These are phyloP conservation scores for Irpex sp. DNA, from an alignment of 1,284 basidiomycete genomes.

Conservation along the genomic window DNA sequence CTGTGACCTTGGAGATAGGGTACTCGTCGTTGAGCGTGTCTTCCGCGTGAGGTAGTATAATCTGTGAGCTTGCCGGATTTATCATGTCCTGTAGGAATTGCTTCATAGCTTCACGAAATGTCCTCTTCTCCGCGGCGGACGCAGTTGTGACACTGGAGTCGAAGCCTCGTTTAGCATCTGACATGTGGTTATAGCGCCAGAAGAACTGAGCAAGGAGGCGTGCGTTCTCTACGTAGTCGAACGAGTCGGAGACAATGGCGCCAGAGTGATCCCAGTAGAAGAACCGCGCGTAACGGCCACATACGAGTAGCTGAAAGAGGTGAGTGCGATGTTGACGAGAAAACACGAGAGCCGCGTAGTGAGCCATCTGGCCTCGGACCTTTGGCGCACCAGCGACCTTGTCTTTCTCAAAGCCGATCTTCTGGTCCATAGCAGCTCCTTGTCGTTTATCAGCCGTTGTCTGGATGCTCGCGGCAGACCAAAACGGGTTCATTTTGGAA, in stretches of 20 bases:
- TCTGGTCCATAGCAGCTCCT: neutral
- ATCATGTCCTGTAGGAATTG: neutral
- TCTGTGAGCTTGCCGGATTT: neutral
- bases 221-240: constrained; percentile 11
- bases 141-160: neutral
- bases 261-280: constrained; percentile 17
- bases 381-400: neutral
- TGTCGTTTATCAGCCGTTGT: neutral
- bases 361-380: neutral
- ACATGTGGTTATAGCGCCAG: constrained; percentile 10
- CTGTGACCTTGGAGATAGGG: neutral
- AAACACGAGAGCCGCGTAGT: neutral
- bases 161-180: neutral
- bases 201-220: constrained; percentile 10
- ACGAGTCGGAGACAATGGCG: constrained; percentile 8
- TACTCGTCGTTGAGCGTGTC: neutral
- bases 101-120: neutral
- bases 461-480: neutral
- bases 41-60: neutral
- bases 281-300: constrained; percentile 10
- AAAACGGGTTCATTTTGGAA: neutral
- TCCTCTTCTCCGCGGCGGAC: neutral
- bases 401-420: neutral
- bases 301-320: constrained; percentile 12
- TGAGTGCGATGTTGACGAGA: constrained; percentile 9